Conservation (phyloP, 2,329 filamentous ascomycete genomes). For the Ceratocystis alfenasii region DNA sequence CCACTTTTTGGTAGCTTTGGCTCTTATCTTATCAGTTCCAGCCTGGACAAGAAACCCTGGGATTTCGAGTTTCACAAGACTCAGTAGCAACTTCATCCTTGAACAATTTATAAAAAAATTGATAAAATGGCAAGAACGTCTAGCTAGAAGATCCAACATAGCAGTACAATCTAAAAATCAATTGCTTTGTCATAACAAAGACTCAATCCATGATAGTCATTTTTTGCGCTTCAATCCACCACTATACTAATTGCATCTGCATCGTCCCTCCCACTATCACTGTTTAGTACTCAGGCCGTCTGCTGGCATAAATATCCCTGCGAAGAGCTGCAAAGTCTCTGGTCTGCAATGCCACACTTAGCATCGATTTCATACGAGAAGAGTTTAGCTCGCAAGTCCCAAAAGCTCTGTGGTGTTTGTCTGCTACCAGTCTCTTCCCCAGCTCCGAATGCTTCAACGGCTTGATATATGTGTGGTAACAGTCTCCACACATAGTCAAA, state of each 20-base stretch:
- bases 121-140: background rate
- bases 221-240: background rate
- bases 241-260: background rate
- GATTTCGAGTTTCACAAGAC: background rate
- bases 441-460: slow-evolving; percentile 57
- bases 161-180: background rate
- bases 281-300: slow-evolving; percentile 5
- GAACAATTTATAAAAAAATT: background rate
- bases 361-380: slow-evolving; percentile 62
- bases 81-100: background rate
- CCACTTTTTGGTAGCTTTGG: slow-evolving; percentile 9
- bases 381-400: slow-evolving; percentile 66
- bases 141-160: background rate
- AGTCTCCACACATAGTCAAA: slow-evolving; percentile 77
- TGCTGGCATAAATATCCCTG: slow-evolving; percentile 18
- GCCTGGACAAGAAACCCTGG: background rate
- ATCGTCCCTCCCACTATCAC: slow-evolving; percentile 2
- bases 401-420: slow-evolving; percentile 49
- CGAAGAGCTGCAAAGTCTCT: slow-evolving; percentile 14
- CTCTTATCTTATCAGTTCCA: slow-evolving; percentile 19
- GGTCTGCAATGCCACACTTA: slow-evolving; percentile 41
- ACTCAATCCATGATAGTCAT: background rate
- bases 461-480: slow-evolving; percentile 51
- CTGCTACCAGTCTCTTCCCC: slow-evolving; percentile 44
- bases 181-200: background rate